phyloP scores from a whole-genome alignment of 805 yeast species.

The Myxozyma geophila region DNA sequence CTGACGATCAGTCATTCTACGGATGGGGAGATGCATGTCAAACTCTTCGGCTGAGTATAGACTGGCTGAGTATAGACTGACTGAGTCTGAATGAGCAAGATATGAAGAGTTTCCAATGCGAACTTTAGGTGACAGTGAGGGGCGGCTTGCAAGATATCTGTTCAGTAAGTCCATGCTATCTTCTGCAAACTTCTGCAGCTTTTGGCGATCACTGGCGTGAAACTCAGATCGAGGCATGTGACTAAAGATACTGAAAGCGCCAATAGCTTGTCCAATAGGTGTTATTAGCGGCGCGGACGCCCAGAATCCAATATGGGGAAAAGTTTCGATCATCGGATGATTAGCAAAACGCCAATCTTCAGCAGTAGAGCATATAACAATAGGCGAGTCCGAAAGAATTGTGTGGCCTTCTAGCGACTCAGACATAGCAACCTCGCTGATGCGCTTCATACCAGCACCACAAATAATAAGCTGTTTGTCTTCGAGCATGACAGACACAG shows the following conservation, averaged over 20 bases:
- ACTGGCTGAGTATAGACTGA: conserved; percentile 14
- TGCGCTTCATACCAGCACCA: conserved; percentile 54
- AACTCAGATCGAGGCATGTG: conserved; percentile 18
- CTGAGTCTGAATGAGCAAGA: neutral
- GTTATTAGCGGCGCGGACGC: conserved; percentile 60
- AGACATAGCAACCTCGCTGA: conserved; percentile 55
- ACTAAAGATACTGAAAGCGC: conserved; percentile 29
- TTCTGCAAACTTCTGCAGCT: conserved; percentile 21
- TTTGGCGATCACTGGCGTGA: neutral
- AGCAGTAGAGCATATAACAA: conserved; percentile 62
- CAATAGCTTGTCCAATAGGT: conserved; percentile 16
- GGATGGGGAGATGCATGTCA: conserved; percentile 1
- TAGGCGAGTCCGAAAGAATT: conserved; percentile 59
- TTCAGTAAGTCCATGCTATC: conserved; percentile 7
- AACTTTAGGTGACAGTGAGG: neutral
- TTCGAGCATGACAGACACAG: conserved; percentile 60
- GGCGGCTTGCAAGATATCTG: neutral
- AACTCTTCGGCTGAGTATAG: conserved; percentile 23
- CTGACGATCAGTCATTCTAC: neutral
- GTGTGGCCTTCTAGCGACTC: conserved; percentile 73
- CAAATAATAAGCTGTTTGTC: conserved; percentile 56
- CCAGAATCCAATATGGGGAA: conserved; percentile 64
- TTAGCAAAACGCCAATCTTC: conserved; percentile 70
- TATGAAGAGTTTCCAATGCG: neutral
- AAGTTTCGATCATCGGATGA: conserved; percentile 67